Conservation (phyloP, 2,329 filamentous ascomycete species). For the Tetracladium maxilliforme region DNA sequence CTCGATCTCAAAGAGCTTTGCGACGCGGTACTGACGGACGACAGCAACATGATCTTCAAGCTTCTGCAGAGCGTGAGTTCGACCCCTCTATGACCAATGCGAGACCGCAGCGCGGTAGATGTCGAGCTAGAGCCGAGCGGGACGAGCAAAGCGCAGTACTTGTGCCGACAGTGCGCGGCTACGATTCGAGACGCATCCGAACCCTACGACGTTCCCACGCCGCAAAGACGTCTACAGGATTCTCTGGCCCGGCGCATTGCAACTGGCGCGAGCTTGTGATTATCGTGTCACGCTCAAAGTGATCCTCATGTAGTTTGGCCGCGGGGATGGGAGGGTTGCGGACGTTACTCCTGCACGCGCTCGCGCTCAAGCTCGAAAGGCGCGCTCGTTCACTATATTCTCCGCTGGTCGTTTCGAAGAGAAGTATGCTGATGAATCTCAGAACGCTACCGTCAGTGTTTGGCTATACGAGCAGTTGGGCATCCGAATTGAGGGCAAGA, state of each 20-base stretch:
- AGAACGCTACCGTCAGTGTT: slow-evolving; percentile 75
- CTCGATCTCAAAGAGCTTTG: background rate
- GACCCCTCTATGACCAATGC: slow-evolving; percentile 8
- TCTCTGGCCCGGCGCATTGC: slow-evolving; percentile 2
- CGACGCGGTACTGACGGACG: background rate
- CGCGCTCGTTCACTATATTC: too few species aligned
- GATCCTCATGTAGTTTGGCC: background rate
- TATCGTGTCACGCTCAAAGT: slow-evolving; percentile 1
- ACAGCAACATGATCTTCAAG: slow-evolving; percentile 84
- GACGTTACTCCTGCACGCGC: slow-evolving; percentile 6
- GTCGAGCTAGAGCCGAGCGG: too few species aligned
- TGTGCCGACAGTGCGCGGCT: too few species aligned
- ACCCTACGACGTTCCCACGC: too few species aligned
- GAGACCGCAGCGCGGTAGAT: slow-evolving; percentile 1
- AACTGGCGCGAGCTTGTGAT: slow-evolving; percentile 1
- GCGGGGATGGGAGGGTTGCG: background rate
- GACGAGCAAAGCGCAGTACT: too few species aligned
- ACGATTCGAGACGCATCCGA: too few species aligned
- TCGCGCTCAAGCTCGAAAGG: slow-evolving; percentile 13
- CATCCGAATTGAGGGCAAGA: slow-evolving; percentile 91
- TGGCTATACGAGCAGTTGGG: slow-evolving; percentile 96
- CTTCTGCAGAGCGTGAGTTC: slow-evolving; percentile 47
- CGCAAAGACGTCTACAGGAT: too few species aligned
- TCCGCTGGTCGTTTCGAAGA: too few species aligned
- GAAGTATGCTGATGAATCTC: too few species aligned